Evolutionary conservation across 2,329 filamentous ascomycete species (phyloP).

Genomic region (Talaromyces sp.): DNA sequence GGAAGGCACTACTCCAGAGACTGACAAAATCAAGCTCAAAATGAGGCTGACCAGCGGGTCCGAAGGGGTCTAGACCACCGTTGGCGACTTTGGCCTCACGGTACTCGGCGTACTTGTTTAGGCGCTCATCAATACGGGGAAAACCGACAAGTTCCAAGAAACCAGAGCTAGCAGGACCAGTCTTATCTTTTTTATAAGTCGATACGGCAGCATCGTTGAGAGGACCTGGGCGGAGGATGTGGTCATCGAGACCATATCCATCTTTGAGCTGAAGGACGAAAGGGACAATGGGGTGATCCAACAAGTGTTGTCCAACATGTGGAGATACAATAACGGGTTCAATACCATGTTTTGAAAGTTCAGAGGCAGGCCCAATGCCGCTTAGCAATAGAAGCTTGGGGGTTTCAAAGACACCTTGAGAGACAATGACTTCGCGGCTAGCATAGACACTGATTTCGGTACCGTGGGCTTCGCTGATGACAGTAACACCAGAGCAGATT

Average conservation of each 20-base stretch:
- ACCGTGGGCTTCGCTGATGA: constrained; percentile 39
- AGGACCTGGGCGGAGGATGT: constrained; percentile 37
- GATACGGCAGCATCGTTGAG: constrained; percentile 32
- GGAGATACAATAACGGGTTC: constrained; percentile 18
- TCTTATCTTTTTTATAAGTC: constrained; percentile 24
- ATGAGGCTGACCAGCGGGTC: constrained; percentile 55
- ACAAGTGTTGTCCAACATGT: constrained; percentile 39
- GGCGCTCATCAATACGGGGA: constrained; percentile 52
- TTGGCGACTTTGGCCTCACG: constrained; percentile 37
- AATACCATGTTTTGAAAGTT: constrained; percentile 23
- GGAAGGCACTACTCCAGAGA: constrained; percentile 53
- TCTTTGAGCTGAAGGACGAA: constrained; percentile 44
- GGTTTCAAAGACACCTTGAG: constrained; percentile 43
- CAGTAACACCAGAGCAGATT: constrained; percentile 44
- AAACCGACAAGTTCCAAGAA: constrained; percentile 52
- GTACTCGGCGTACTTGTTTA: constrained; percentile 50
- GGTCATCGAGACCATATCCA: constrained; percentile 36
- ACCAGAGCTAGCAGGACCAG: constrained; percentile 36
- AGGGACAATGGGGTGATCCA: constrained; percentile 44
- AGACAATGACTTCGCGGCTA: constrained; percentile 44
- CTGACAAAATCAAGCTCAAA: constrained; percentile 62
- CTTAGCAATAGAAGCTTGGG: constrained; percentile 38
- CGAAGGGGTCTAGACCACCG: constrained; percentile 50
- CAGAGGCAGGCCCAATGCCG: constrained; percentile 30
- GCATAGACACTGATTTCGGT: constrained; percentile 27